Evolutionary conservation across 495 filamentous ascomycete genomes (phyloP).

Genomic region (Penicillium odoratum): DNA sequence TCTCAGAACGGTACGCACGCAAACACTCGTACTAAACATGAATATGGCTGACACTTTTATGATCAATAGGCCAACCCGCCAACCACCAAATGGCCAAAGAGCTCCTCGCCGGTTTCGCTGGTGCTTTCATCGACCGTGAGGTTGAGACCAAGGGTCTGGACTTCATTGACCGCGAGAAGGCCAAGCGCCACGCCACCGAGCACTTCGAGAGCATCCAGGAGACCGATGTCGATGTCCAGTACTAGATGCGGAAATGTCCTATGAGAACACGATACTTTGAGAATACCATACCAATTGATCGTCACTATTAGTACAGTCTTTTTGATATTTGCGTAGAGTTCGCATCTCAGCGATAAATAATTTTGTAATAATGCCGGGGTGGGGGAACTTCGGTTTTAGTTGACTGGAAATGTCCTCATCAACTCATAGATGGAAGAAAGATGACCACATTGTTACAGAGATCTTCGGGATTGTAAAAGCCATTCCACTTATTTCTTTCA

Average conservation of each 20-base stretch:
- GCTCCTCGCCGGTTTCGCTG: conserved; percentile 64
- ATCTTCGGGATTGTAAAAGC: background rate
- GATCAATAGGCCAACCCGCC: conserved; percentile 58
- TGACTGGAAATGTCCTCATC: too few species aligned
- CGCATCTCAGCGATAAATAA: too few species aligned
- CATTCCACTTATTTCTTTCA: background rate
- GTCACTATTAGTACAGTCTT: background rate
- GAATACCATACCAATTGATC: conserved; percentile 1
- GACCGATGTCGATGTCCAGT: background rate
- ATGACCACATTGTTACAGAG: too few species aligned
- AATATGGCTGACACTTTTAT: background rate
- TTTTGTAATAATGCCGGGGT: too few species aligned
- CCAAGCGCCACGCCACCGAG: conserved; percentile 55
- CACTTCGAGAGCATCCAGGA: background rate
- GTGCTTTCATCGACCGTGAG: conserved; percentile 70
- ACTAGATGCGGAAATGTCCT: background rate
- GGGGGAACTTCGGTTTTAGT: too few species aligned
- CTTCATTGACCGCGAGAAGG: conserved; percentile 66
- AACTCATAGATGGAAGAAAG: too few species aligned
- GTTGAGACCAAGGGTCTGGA: conserved; percentile 73
- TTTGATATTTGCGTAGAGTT: too few species aligned
- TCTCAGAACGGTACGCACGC: conserved; percentile 55
- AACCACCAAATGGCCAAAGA: conserved; percentile 71
- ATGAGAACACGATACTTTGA: background rate
- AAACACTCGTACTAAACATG: background rate